phyloP scores from a whole-genome alignment of 768 basidiomycete genomes.

The Calvatia gigantea region DNA sequence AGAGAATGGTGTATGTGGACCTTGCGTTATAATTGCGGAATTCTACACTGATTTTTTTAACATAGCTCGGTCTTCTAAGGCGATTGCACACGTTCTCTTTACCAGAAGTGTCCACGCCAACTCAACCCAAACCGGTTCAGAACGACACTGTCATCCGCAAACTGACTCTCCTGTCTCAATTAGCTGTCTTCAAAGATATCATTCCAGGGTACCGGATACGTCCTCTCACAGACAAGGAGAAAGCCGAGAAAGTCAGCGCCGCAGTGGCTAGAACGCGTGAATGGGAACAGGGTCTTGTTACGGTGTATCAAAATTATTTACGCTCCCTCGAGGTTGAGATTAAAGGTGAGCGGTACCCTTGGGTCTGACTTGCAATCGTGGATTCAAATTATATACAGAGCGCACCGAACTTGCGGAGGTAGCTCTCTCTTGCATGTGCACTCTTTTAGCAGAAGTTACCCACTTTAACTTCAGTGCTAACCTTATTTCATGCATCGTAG shows the following conservation, averaged over 20 bases:
- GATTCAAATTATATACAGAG: slow-evolving; percentile 33
- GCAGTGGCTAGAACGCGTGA: slow-evolving; percentile 87
- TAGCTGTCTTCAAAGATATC: slow-evolving; percentile 94
- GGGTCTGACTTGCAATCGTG: not conserved
- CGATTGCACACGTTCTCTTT: slow-evolving; percentile 90
- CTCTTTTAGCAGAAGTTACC: slow-evolving; percentile 73
- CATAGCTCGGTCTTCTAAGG: slow-evolving; percentile 81
- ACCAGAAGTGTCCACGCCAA: slow-evolving; percentile 62
- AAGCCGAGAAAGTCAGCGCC: slow-evolving; percentile 90
- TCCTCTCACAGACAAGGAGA: slow-evolving; percentile 84
- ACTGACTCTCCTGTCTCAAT: slow-evolving; percentile 83
- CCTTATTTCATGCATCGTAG: slow-evolving; percentile 84
- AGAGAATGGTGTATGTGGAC: slow-evolving; percentile 78
- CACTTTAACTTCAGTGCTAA: slow-evolving; percentile 98
- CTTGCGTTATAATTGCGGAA: not conserved
- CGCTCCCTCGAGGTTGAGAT: slow-evolving; percentile 81
- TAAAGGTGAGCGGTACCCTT: slow-evolving; percentile 54
- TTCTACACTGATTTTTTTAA: slow-evolving; percentile 1
- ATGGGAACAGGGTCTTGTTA: slow-evolving; percentile 92
- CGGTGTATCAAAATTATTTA: slow-evolving; percentile 86
- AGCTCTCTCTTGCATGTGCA: slow-evolving; percentile 84
- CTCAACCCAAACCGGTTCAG: slow-evolving; percentile 63
- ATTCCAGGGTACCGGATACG: slow-evolving; percentile 97
- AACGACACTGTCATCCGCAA: slow-evolving; percentile 86
- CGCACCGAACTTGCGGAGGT: slow-evolving; percentile 64